These are phyloP conservation scores for Globisporangium recalcitrans DNA, from an alignment of 352 stramenopile species.

Conservation along the genomic window DNA sequence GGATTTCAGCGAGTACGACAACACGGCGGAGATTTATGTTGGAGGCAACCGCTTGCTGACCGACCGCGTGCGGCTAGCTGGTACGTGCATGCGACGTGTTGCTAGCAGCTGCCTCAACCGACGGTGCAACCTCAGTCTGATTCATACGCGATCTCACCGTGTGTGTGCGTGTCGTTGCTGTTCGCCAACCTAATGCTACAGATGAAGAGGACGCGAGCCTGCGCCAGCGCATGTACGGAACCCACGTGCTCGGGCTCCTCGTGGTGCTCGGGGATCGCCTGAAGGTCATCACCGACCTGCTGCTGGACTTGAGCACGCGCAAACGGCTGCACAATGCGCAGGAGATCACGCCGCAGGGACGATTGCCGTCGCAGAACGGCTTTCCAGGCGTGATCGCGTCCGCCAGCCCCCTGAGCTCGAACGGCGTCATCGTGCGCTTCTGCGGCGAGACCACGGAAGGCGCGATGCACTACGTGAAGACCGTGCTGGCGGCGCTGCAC, in stretches of 20 bases:
- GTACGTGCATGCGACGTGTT: constrained; percentile 25
- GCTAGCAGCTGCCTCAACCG: too few relatives aligned
- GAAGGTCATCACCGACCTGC: constrained; percentile 38
- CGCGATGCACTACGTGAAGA: constrained; percentile 54
- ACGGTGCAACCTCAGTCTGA: too few relatives aligned
- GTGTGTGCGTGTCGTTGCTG: not conserved
- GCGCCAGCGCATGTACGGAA: constrained; percentile 65
- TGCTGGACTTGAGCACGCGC: constrained; percentile 64
- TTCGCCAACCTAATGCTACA: constrained; percentile 10
- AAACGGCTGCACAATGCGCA: constrained; percentile 67
- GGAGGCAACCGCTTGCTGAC: constrained; percentile 46
- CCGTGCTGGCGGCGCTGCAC: constrained; percentile 49
- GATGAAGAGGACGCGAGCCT: constrained; percentile 69
- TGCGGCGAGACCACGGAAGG: constrained; percentile 56
- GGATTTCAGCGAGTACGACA: constrained; percentile 79
- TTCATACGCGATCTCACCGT: not conserved
- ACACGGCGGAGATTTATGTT: constrained; percentile 49
- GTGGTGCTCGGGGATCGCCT: constrained; percentile 59
- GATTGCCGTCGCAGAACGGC: constrained; percentile 36
- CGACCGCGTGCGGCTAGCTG: constrained; percentile 61
- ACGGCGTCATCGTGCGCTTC: constrained; percentile 72
- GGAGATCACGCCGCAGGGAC: constrained; percentile 70
- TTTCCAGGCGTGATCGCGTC: constrained; percentile 58
- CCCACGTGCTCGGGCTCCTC: constrained; percentile 67
- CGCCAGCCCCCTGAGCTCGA: constrained; percentile 55